Evolutionary conservation across 768 basidiomycete genomes (phyloP).

Genomic region (Rhodotorula babjevae): DNA sequence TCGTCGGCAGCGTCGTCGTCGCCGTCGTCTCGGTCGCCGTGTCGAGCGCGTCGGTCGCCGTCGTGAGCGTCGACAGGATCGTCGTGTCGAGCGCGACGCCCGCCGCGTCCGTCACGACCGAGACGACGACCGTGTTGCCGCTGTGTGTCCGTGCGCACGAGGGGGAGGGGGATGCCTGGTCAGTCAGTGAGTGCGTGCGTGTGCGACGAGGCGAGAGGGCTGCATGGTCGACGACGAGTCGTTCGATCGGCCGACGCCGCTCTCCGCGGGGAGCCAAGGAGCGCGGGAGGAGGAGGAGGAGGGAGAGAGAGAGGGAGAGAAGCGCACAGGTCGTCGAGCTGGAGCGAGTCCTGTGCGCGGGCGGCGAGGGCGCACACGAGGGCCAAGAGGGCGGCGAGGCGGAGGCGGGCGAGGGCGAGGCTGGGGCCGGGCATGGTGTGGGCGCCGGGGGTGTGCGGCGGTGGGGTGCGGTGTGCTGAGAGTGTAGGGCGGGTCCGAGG

Average conservation of each 20-base stretch:
- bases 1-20: neutral
- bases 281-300: no score
- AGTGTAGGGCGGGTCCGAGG: no score
- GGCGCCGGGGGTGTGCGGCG: no score
- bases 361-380: neutral
- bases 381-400: neutral
- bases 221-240: no score
- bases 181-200: neutral
- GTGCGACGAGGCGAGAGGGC: neutral
- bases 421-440: neutral
- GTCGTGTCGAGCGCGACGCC: neutral
- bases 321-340: neutral
- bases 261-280: no score
- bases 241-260: no score
- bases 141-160: neutral
- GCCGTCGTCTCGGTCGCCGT: neutral
- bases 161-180: no score
- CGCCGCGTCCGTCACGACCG: slow-evolving; percentile 18
- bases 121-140: slow-evolving; percentile 22
- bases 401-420: neutral
- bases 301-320: no score
- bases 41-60: neutral
- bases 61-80: slow-evolving; percentile 13
- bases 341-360: neutral
- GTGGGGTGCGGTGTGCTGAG: no score